These are phyloP conservation scores for Ampelocalamus luodianensis DNA, from an alignment of 176 grass and related monocot species.

Conservation along the genomic window DNA sequence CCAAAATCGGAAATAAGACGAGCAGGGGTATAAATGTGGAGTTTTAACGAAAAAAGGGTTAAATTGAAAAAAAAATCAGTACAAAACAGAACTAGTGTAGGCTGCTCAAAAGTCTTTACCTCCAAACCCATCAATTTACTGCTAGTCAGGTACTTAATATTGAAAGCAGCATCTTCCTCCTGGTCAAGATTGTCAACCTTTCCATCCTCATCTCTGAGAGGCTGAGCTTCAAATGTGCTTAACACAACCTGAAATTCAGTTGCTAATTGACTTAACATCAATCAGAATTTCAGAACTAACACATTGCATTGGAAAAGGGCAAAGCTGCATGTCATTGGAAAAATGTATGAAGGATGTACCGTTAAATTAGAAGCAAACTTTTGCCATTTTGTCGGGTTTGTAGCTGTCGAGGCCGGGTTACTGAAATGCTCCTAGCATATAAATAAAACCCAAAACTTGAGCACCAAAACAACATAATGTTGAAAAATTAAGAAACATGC, in stretches of 20 bases:
- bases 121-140: conserved; percentile 99
- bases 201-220: conserved; percentile 89
- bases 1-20: no score
- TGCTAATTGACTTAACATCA: not conserved
- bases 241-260: conserved; percentile 69
- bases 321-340: not conserved
- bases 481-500: not conserved
- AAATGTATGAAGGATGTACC: conserved; percentile 45
- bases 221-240: conserved; percentile 97
- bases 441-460: not conserved
- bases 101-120: conserved; percentile 56
- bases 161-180: conserved; percentile 88
- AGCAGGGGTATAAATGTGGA: no score
- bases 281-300: conserved; percentile 36
- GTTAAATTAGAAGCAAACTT: conserved; percentile 80
- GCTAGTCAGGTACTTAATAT: conserved; percentile 95
- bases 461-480: not conserved
- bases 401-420: conserved; percentile 71
- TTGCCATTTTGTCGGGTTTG: conserved; percentile 76
- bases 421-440: conserved; percentile 84
- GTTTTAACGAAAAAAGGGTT: no score
- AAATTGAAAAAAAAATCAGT: no score
- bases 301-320: conserved; percentile 16
- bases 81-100: conserved; percentile 15
- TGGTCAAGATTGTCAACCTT: conserved; percentile 83